Conservation (phyloP, 164 flowering plant species). For the Kingdonia uniflora region DNA sequence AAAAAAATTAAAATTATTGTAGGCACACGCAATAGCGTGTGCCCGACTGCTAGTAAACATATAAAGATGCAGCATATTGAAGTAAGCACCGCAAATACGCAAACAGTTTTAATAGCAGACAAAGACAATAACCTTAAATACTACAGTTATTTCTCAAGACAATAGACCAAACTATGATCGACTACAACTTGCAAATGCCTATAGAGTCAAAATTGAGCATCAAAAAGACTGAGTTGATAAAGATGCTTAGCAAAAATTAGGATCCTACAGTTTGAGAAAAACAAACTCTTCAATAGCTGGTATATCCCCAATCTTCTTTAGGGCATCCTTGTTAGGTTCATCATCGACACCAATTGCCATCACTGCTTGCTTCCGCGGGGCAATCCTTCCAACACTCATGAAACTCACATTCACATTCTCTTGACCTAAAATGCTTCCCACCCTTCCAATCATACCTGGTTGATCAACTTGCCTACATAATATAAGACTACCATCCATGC, state of each 20-base stretch:
- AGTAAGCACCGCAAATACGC: too few relatives aligned
- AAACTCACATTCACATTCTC: conserved; percentile 79
- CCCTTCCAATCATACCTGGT: conserved; percentile 82
- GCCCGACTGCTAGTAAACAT: too few relatives aligned
- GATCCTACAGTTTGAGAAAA: conserved; percentile 47
- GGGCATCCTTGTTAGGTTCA: conserved; percentile 38
- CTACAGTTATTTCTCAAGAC: too few relatives aligned
- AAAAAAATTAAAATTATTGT: too few relatives aligned
- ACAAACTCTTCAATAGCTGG: conserved; percentile 81
- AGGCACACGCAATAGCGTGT: too few relatives aligned
- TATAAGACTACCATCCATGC: conserved; percentile 75
- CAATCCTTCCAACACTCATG: conserved; percentile 80
- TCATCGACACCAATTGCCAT: conserved; percentile 94
- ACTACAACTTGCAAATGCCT: neutral
- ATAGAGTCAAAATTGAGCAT: conserved; percentile 9
- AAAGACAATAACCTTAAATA: too few relatives aligned
- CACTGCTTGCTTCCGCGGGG: conserved; percentile 71
- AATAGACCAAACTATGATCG: too few relatives aligned
- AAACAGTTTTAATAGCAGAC: too few relatives aligned
- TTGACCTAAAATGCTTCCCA: conserved; percentile 64
- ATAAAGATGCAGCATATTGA: too few relatives aligned
- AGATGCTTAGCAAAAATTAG: neutral
- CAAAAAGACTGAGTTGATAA: neutral
- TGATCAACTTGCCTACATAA: conserved; percentile 94
- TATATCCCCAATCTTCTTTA: conserved; percentile 62